These are phyloP conservation scores for Pascua guehoae DNA, from an alignment of 1,284 basidiomycete species.

Conservation along the genomic window DNA sequence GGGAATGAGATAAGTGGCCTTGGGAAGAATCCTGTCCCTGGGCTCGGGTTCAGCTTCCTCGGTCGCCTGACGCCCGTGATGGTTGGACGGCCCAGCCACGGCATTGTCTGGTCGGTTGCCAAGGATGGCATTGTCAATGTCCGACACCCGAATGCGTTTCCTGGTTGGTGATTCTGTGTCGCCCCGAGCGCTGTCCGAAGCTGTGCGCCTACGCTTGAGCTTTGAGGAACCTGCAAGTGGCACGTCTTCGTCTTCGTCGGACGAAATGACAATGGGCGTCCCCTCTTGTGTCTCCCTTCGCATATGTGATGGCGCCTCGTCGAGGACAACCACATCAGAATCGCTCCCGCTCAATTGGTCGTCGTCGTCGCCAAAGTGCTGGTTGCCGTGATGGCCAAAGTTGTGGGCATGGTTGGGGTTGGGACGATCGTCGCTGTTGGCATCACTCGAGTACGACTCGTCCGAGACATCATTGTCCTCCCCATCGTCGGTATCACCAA, in stretches of 20 bases:
- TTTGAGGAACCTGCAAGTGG: not conserved
- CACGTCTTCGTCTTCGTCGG: not conserved
- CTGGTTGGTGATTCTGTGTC: not conserved
- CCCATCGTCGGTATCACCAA: no score
- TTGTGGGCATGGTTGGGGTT: no score
- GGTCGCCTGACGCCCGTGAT: not conserved
- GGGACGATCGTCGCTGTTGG: no score
- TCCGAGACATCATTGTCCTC: no score
- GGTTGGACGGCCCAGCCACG: constrained; percentile 5
- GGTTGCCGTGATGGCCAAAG: not conserved
- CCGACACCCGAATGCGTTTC: not conserved
- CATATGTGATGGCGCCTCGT: constrained; percentile 23
- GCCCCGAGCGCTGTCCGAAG: no score
- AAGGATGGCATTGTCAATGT: no score
- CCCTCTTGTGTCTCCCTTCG: not conserved
- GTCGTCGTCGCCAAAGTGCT: constrained; percentile 7
- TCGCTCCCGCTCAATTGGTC: not conserved
- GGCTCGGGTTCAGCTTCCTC: not conserved
- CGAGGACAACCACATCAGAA: constrained; percentile 14
- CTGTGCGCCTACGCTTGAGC: not conserved
- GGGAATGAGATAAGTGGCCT: constrained; percentile 25
- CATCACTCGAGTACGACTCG: no score
- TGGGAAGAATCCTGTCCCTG: constrained; percentile 1
- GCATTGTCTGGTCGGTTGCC: constrained; percentile 1
- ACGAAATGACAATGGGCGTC: constrained; percentile 26